Conservation (phyloP, 2,329 filamentous ascomycete species). For the Calonectria naviculata region DNA sequence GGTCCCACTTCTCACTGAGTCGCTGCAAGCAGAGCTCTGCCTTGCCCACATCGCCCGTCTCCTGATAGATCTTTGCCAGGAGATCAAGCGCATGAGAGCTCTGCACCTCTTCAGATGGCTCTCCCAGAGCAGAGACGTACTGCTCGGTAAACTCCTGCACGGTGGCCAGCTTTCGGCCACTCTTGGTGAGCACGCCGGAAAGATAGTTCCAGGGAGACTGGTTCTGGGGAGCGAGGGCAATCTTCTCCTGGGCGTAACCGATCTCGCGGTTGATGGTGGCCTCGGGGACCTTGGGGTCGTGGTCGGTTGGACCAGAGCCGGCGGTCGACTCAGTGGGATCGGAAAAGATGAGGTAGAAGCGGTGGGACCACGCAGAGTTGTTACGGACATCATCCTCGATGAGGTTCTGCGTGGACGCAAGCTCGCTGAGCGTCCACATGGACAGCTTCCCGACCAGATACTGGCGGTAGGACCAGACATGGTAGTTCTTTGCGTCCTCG, state of each 20-base stretch:
- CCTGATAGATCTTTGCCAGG: constrained; percentile 74
- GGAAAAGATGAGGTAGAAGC: constrained; percentile 91
- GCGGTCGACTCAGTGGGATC: constrained; percentile 63
- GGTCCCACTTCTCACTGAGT: constrained; percentile 88
- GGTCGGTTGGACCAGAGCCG: constrained; percentile 59
- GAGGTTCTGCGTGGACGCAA: constrained; percentile 77
- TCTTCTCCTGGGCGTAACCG: constrained; percentile 77
- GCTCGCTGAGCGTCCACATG: constrained; percentile 77
- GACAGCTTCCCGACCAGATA: constrained; percentile 73
- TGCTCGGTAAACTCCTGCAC: constrained; percentile 61
- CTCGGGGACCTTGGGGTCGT: constrained; percentile 67
- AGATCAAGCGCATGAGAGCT: constrained; percentile 78
- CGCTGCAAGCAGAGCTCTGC: constrained; percentile 78
- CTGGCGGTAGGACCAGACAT: constrained; percentile 97
- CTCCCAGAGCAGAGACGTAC: constrained; percentile 62
- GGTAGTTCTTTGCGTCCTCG: constrained; percentile 95
- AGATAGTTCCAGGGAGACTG: constrained; percentile 96
- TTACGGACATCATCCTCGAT: constrained; percentile 88
- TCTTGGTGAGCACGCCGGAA: constrained; percentile 78
- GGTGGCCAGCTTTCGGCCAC: constrained; percentile 60
- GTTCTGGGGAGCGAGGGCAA: constrained; percentile 88
- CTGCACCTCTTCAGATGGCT: constrained; percentile 61
- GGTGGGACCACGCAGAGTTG: constrained; percentile 97
- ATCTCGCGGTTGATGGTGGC: constrained; percentile 80
- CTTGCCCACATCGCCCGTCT: constrained; percentile 66